Conservation (phyloP, 805 yeast species). For the Yarrowia alimentaria region DNA sequence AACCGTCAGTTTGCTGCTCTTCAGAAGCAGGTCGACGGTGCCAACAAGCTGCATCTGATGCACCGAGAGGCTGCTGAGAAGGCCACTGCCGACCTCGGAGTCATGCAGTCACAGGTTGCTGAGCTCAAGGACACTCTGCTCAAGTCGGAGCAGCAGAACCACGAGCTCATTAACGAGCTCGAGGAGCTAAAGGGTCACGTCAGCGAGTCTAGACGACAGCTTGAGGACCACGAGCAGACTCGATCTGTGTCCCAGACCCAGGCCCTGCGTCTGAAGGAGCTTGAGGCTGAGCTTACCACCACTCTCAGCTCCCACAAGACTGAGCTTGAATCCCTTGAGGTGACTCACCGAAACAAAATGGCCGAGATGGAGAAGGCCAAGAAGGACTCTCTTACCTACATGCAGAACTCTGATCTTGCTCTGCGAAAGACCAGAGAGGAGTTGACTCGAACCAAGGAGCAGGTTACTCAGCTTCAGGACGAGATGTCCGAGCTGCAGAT, state of each 20-base stretch:
- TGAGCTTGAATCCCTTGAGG: slow-evolving; percentile 45
- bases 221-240: slow-evolving; percentile 30
- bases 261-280: slow-evolving; percentile 30
- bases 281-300: slow-evolving; percentile 30
- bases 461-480: slow-evolving; percentile 53
- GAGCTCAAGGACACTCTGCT: slow-evolving; percentile 35
- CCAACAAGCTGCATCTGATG: slow-evolving; percentile 33
- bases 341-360: slow-evolving; percentile 38
- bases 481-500: slow-evolving; percentile 70
- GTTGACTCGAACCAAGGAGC: slow-evolving; percentile 56
- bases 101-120: slow-evolving; percentile 21
- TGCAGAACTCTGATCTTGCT: slow-evolving; percentile 73
- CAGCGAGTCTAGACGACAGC: slow-evolving; percentile 31
- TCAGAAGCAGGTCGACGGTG: slow-evolving; percentile 28
- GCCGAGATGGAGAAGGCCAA: slow-evolving; percentile 60
- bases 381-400: slow-evolving; percentile 66
- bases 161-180: slow-evolving; percentile 31
- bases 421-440: slow-evolving; percentile 72
- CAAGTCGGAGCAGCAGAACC: slow-evolving; percentile 28
- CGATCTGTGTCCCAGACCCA: slow-evolving; percentile 28
- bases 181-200: slow-evolving; percentile 33
- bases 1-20: slow-evolving; percentile 28
- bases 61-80: slow-evolving; percentile 38
- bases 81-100: slow-evolving; percentile 34
- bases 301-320: slow-evolving; percentile 31